Evolutionary conservation across 768 basidiomycete species (phyloP).

Genomic region (Agaricus blazei): DNA sequence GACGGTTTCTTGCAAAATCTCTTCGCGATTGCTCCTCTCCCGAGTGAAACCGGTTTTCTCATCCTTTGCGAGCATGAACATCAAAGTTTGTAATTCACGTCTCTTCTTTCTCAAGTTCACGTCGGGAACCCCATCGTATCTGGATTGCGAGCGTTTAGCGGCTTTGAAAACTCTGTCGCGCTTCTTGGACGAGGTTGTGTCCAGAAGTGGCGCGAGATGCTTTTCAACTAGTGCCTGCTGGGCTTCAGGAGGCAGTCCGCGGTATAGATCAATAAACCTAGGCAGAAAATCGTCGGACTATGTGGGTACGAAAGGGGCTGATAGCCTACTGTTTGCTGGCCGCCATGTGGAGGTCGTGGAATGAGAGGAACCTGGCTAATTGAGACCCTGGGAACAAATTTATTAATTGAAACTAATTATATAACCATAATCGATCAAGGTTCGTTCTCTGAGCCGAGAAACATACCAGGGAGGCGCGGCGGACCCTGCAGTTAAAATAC

Average conservation of each 20-base stretch:
- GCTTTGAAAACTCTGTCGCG: conserved; percentile 31
- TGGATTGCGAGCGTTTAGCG: conserved; percentile 33
- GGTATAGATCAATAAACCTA: conserved; percentile 46
- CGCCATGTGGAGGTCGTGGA: conserved; percentile 2
- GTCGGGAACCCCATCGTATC: conserved; percentile 35
- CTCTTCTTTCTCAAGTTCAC: conserved; percentile 52
- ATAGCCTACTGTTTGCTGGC: conserved; percentile 2
- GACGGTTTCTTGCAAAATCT: conserved; percentile 51
- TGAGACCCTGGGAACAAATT: neutral
- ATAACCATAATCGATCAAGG: neutral
- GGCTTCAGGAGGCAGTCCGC: conserved; percentile 47
- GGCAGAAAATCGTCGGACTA: neutral
- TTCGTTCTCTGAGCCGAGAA: too few relatives aligned
- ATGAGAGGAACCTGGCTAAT: neutral
- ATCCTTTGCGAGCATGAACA: conserved; percentile 51
- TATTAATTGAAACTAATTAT: neutral
- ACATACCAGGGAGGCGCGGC: too few relatives aligned
- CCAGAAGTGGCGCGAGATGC: conserved; percentile 45
- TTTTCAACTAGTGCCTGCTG: conserved; percentile 44
- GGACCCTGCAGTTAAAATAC: too few relatives aligned
- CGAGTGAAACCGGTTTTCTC: conserved; percentile 46
- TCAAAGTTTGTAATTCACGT: conserved; percentile 44
- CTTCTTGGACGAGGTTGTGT: conserved; percentile 32
- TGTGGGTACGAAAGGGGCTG: neutral
- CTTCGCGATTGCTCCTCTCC: conserved; percentile 49